phyloP scores from a whole-genome alignment of 352 stramenopile species.

The Saprolegnia diclina region DNA sequence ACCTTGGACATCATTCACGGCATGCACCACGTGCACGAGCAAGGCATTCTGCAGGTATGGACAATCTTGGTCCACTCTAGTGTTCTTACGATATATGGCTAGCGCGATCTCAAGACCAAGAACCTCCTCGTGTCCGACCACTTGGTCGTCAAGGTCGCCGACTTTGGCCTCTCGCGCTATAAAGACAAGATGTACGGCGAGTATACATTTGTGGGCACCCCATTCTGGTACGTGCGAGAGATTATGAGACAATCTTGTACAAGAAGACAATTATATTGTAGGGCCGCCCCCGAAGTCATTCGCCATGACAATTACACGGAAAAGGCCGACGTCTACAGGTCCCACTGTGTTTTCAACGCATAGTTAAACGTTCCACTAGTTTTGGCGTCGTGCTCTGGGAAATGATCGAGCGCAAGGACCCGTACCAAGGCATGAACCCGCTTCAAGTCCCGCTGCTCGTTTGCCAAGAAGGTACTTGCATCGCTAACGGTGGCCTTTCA shows the following conservation, averaged over 20 bases:
- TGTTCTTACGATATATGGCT: not conserved
- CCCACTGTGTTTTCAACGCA: constrained; percentile 33
- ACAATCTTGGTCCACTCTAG: not conserved
- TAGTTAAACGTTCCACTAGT: too few relatives aligned
- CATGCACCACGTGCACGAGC: constrained; percentile 58
- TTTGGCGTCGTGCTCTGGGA: constrained; percentile 60
- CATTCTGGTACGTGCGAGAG: constrained; percentile 50
- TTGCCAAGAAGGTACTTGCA: constrained; percentile 42
- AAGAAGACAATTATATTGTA: not conserved
- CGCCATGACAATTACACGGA: constrained; percentile 68
- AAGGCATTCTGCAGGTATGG: constrained; percentile 40
- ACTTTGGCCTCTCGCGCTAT: constrained; percentile 69
- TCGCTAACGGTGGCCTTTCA: not conserved
- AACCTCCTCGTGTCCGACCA: constrained; percentile 74
- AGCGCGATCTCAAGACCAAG: constrained; percentile 75
- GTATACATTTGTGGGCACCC: constrained; percentile 73
- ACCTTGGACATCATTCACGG: constrained; percentile 59
- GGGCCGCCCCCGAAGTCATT: constrained; percentile 64
- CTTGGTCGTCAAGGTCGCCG: constrained; percentile 64
- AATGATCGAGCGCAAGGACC: constrained; percentile 61
- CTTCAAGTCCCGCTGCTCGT: constrained; percentile 70
- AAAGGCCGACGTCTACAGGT: constrained; percentile 78
- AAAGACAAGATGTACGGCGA: constrained; percentile 36
- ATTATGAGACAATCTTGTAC: too few relatives aligned
- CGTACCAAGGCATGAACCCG: constrained; percentile 65